A percentile compares a stretch with the other conserved stretches of the same genome.
These are phyloP conservation scores for Boletus sensibilis DNA, from an alignment of 768 basidiomycete species.

Conservation along the genomic window DNA sequence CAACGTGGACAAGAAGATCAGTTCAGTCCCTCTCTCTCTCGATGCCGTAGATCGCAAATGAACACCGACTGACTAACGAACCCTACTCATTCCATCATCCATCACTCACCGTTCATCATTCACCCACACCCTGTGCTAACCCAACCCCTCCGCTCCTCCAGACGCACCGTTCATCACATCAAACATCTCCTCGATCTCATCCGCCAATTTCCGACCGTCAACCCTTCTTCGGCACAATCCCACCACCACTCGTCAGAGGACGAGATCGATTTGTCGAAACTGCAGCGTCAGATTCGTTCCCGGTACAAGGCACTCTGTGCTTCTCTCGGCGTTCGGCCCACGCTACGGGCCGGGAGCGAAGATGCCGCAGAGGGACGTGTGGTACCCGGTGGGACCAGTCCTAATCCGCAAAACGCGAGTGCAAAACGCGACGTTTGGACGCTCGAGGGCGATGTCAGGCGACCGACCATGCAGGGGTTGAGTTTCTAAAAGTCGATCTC, in stretches of 20 bases:
- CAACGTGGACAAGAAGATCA: conserved; percentile 27
- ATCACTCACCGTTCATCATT: too few species aligned
- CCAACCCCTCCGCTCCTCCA: conserved; percentile 20
- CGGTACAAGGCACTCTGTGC: conserved; percentile 87
- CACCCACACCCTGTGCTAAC: background rate
- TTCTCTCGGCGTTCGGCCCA: conserved; percentile 65
- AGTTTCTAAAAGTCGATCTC: conserved; percentile 11
- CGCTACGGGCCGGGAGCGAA: conserved; percentile 28
- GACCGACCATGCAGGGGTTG: conserved; percentile 14
- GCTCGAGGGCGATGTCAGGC: conserved; percentile 7
- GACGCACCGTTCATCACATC: conserved; percentile 63
- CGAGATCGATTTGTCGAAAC: conserved; percentile 69
- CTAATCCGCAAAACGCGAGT: background rate
- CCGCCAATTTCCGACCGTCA: conserved; percentile 70
- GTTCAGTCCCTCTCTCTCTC: conserved; percentile 5
- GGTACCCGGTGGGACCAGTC: background rate
- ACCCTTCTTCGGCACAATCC: conserved; percentile 51
- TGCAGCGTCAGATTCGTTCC: conserved; percentile 83
- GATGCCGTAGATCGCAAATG: background rate
- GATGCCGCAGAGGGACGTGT: background rate
- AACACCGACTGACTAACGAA: background rate
- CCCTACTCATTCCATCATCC: too few species aligned
- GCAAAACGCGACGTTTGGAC: conserved; percentile 7
- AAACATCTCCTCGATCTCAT: conserved; percentile 70
- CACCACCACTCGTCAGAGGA: background rate